phyloP scores from a whole-genome alignment of 768 basidiomycete species.

The Collybia mongolica region DNA sequence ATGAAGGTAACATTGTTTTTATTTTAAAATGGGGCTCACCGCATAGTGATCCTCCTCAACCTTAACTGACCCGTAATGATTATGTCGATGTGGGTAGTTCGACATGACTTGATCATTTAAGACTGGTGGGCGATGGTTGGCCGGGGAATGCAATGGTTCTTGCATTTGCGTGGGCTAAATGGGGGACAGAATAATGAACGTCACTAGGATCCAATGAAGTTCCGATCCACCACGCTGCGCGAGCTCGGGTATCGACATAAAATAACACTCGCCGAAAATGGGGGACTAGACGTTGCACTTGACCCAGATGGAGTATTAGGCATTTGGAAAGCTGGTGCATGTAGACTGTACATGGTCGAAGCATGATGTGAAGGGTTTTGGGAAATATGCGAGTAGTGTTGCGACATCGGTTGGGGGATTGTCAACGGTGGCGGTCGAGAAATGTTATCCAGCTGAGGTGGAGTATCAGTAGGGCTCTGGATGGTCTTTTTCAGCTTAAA shows the following conservation, averaged over 20 bases:
- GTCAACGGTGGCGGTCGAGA: conserved; percentile 57
- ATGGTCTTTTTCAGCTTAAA: not conserved
- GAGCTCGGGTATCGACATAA: conserved; percentile 10
- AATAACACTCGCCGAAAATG: conserved; percentile 85
- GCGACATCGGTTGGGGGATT: conserved; percentile 56
- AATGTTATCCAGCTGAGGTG: conserved; percentile 37
- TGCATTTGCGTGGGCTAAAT: conserved; percentile 70
- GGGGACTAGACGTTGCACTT: conserved; percentile 71
- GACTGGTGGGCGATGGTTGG: conserved; percentile 45
- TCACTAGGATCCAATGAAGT: conserved; percentile 57
- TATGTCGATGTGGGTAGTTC: conserved; percentile 38
- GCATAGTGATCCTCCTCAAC: conserved; percentile 66
- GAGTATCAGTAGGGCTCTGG: conserved; percentile 46
- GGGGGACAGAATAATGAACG: conserved; percentile 35
- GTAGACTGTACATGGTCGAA: conserved; percentile 50
- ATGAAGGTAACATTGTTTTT: not conserved
- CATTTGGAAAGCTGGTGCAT: conserved; percentile 59
- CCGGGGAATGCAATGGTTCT: conserved; percentile 47
- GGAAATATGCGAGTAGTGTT: conserved; percentile 44
- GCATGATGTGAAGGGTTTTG: conserved; percentile 41
- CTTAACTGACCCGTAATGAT: conserved; percentile 57
- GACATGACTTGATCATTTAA: conserved; percentile 38
- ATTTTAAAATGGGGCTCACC: conserved; percentile 38
- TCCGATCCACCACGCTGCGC: conserved; percentile 1
- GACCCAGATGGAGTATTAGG: conserved; percentile 73